Evolutionary conservation across 495 filamentous ascomycete species (phyloP).

Genomic region (Hypoxylon rickii): DNA sequence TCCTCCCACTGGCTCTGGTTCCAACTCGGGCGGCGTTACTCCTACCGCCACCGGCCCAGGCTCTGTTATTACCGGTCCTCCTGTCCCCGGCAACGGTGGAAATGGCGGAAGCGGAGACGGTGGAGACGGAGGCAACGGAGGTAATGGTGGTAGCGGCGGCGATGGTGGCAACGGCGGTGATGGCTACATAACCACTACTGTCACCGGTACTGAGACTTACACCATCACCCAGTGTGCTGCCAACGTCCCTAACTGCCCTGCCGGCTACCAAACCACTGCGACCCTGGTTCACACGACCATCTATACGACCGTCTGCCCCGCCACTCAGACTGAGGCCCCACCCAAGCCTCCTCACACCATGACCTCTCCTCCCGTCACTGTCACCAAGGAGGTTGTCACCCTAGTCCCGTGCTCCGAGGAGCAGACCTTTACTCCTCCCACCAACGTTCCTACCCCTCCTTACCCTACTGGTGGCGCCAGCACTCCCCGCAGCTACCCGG

Average conservation of each 20-base stretch:
- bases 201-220: slow-evolving; percentile 34
- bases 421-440: slow-evolving; percentile 37
- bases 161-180: slow-evolving; percentile 17
- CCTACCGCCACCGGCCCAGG: background rate
- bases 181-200: slow-evolving; percentile 32
- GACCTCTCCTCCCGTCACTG: slow-evolving; percentile 27
- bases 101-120: no score
- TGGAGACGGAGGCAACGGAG: no score
- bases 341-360: slow-evolving; percentile 32
- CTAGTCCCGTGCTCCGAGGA: slow-evolving; percentile 36
- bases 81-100: slow-evolving; percentile 13
- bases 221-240: slow-evolving; percentile 41
- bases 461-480: slow-evolving; percentile 30
- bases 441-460: slow-evolving; percentile 33
- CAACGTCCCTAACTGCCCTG: slow-evolving; percentile 42
- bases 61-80: slow-evolving; percentile 2
- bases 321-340: slow-evolving; percentile 27
- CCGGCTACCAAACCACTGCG: slow-evolving; percentile 37
- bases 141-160: no score
- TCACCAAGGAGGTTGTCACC: slow-evolving; percentile 38
- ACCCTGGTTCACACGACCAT: slow-evolving; percentile 36
- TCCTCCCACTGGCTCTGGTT: background rate
- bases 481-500: slow-evolving; percentile 8
- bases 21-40: slow-evolving; percentile 6
- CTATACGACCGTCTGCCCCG: slow-evolving; percentile 42